Conservation (phyloP, 2,329 filamentous ascomycete species). For the Cadophora sp. region DNA sequence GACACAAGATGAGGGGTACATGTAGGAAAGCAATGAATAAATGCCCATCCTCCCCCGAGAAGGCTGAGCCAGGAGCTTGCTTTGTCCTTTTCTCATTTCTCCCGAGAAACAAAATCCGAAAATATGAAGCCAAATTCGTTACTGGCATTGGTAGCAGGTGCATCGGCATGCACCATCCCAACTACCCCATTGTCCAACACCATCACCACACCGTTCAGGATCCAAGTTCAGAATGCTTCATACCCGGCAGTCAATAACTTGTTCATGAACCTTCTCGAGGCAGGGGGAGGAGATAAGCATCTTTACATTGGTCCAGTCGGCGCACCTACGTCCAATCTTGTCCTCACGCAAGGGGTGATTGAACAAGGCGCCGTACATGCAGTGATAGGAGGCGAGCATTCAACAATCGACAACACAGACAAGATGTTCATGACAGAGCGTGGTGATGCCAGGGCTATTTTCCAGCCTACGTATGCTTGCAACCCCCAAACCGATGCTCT, state of each 20-base stretch:
- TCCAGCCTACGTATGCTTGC: constrained; percentile 51
- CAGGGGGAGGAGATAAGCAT: constrained; percentile 49
- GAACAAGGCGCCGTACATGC: constrained; percentile 46
- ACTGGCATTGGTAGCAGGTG: constrained; percentile 34
- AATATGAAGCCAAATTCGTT: constrained; percentile 1
- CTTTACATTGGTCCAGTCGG: constrained; percentile 50
- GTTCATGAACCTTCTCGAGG: constrained; percentile 47
- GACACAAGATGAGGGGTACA: constrained; percentile 2
- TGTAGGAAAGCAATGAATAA: not conserved
- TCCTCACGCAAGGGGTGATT: constrained; percentile 49
- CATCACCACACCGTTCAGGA: constrained; percentile 46
- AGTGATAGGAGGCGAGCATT: constrained; percentile 55
- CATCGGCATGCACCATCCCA: constrained; percentile 46
- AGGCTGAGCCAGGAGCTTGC: not conserved
- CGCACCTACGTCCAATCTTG: constrained; percentile 46
- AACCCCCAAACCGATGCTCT: constrained; percentile 50
- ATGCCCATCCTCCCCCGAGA: not conserved
- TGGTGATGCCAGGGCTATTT: constrained; percentile 51
- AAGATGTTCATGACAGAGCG: constrained; percentile 57
- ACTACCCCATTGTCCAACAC: constrained; percentile 42
- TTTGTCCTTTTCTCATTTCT: not conserved
- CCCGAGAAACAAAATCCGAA: not conserved
- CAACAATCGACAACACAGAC: constrained; percentile 53
- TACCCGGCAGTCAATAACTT: constrained; percentile 49
- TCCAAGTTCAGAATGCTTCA: constrained; percentile 49